Base-by-base conservation (phyloP, 1,284 basidiomycete genomes). In the Ustilago bromivora region DNA sequence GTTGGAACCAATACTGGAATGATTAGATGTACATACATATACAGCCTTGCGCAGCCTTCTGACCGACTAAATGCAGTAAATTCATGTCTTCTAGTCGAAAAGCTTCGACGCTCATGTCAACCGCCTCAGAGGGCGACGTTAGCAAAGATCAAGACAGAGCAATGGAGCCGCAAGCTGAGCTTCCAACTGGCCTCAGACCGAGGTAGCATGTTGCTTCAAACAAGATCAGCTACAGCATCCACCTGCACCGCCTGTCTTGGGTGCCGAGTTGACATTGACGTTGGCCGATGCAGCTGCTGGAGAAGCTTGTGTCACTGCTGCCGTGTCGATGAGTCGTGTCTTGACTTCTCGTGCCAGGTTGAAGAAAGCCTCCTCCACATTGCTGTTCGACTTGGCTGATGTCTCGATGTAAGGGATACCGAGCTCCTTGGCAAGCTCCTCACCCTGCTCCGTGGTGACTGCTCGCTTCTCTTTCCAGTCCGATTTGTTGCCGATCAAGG, bases 301-400 rank as follows among this genome's bases (percentile, higher is more conserved):
- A 32, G 74, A 66, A 4, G 69, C 61, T 53, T 71, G 74, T 2
- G 74, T 65, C 4, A 71, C 64, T n/a, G 76, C 76, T 11, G 76
- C 76, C 32, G 76, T 71, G 61, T 99, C 97, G 86, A 99, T 98
- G 81, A 99, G 89, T 61, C 96, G 92, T 56, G 93, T 91, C 90
- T 99, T 99, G 62, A 81, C 76, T 58, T 71, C 69, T 19, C 96
- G 91, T 41, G 97, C 96, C 66, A 99, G 90, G 13, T 93, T 94
- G 88, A 99, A 98, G 90, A 99, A 99, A 3, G 97, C 96, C 83
- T 98, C 96, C 88, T 99, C 97, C 23, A 99, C 97, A 76, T 96
- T 95, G 71, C 97, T 93, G 87, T 98, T 99, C 58, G 94, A 90
- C 89, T 99, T 99, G 61, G 97, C 97, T 36, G 93, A 95, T 8